These are phyloP conservation scores for Kodamaea hsintzibuensis DNA, from an alignment of 805 yeast genomes.

Conservation along the genomic window DNA sequence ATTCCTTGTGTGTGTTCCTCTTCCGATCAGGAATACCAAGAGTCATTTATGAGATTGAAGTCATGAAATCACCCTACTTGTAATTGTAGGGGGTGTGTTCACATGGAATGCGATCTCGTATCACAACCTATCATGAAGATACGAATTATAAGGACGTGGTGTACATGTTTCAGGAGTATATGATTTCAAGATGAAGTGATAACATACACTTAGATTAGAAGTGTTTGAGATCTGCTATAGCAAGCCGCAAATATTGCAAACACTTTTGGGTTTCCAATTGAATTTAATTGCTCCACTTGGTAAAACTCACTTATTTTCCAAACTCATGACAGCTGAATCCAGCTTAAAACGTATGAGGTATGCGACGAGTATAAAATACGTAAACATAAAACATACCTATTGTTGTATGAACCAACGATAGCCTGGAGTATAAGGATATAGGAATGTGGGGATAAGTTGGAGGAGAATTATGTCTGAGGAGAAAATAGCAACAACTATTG, in stretches of 20 bases:
- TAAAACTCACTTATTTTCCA: too few species aligned
- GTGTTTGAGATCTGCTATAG: neutral
- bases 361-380: neutral
- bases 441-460: neutral
- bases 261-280: too few species aligned
- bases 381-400: neutral
- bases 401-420: too few species aligned
- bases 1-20: too few species aligned
- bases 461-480: neutral
- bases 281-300: too few species aligned
- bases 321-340: too few species aligned
- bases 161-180: neutral
- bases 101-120: neutral
- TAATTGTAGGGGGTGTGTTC: neutral
- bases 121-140: neutral
- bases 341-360: neutral
- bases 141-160: neutral
- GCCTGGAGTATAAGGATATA: too few species aligned
- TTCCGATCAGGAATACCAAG: too few species aligned
- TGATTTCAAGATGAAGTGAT: neutral
- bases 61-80: neutral
- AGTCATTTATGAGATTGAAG: too few species aligned
- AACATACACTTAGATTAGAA: too few species aligned
- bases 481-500: neutral
- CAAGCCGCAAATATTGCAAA: neutral